A percentile compares a stretch with the other conserved stretches of the same genome.
Conservation (phyloP, 2,329 filamentous ascomycete genomes). For the Lecanoromycetidae sp. region DNA sequence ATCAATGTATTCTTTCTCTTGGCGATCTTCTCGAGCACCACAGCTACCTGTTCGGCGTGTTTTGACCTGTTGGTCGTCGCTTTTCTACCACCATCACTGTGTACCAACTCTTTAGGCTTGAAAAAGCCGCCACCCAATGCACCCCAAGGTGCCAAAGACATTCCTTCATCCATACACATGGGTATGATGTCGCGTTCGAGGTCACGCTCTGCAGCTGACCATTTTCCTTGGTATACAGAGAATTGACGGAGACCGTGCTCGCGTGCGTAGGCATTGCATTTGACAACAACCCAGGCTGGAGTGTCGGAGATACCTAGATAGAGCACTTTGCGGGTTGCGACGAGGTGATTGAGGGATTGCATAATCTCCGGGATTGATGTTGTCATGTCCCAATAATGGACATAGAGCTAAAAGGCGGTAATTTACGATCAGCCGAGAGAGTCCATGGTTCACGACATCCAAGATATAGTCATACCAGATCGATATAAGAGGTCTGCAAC, state of each 20-base stretch:
- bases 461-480: no score
- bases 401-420: no score
- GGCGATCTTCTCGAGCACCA: slow-evolving; percentile 49
- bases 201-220: slow-evolving; percentile 50
- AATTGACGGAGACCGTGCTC: slow-evolving; percentile 59
- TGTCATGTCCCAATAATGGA: slow-evolving; percentile 59
- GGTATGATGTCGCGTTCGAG: slow-evolving; percentile 59
- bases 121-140: slow-evolving; percentile 42
- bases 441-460: no score
- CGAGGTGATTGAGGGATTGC: slow-evolving; percentile 53
- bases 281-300: slow-evolving; percentile 57
- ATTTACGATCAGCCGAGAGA: no score
- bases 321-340: slow-evolving; percentile 49
- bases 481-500: slow-evolving; percentile 27
- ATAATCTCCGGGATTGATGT: slow-evolving; percentile 55
- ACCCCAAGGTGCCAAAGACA: slow-evolving; percentile 47
- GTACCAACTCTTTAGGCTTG: slow-evolving; percentile 36
- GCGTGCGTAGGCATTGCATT: slow-evolving; percentile 57
- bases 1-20: slow-evolving; percentile 42
- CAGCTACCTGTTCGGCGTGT: slow-evolving; percentile 39
- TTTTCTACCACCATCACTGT: slow-evolving; percentile 36
- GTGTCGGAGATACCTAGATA: slow-evolving; percentile 58
- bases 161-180: slow-evolving; percentile 51
- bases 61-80: slow-evolving; percentile 23
- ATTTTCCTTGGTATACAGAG: slow-evolving; percentile 55